Base-by-base conservation (phyloP, 2,329 filamentous ascomycete species). In the Colletotrichum eremochloae region DNA sequence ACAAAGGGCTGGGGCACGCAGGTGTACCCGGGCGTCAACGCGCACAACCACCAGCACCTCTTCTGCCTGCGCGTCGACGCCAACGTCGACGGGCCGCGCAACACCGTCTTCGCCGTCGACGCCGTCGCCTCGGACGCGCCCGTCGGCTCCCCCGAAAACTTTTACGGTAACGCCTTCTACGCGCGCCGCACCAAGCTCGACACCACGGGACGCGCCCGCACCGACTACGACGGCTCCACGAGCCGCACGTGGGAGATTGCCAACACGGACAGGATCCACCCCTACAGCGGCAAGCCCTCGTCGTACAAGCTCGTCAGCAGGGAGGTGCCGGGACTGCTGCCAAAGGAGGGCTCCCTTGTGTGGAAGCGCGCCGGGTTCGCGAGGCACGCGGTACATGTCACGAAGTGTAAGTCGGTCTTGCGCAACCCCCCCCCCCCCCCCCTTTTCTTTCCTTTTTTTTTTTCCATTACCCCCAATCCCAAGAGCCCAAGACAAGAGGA, bases 11-110 rank as follows among this genome's bases (percentile, higher is more conserved):
- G 94, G 94, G 95, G 95, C 68, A 97, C 95, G 0, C 92, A 97
- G 81, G 95, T 98, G 11, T 96, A 96, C 78, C 93, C 94, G 0
- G 86, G 94, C 52, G 94, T 97, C 78, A 97, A 97, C 78, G 95
- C 95, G 0, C 95, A 97, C 84, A 97, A 97, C 84, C 95, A 98
- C 82, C 95, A 98, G 82, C 95, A 98, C 81, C 88, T 98, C 42
- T 98, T 98, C 89, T 97, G 94, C 79, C 85, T 98, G 55, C 93
- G 95, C 53, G 86, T 97, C 55, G 93, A 98, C 80, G 90, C 95
- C 42, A 96, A 96, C 78, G 89, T 98, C 67, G 95, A 97, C 79
- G 95, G 95, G 0, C 89, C 92, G 1, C 88, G 91, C 74, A 98
- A 98, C 81, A 95, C 94, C 0, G 87, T 97, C 71, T 96, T 94